Evolutionary conservation across 2,329 filamentous ascomycete species (phyloP), one percentile per base, ranked within the genome.

Genomic region (Ophiostoma australiae): DNA sequence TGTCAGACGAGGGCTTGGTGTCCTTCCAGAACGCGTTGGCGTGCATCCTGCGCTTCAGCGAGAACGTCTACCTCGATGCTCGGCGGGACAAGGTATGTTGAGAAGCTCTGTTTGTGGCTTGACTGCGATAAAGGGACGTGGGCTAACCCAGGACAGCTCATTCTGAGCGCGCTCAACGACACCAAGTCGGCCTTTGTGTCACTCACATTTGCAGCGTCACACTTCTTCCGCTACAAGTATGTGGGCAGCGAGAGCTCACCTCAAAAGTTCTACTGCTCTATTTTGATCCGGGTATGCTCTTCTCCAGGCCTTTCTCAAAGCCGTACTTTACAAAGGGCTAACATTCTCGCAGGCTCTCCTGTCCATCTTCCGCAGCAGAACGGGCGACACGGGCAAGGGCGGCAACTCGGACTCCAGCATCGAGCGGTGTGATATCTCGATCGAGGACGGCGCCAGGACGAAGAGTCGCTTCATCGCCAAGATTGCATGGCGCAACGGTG

Each of bases 161-260:
- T 89, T 4, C 83, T 94, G 70, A 92, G 90, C 17, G 88, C 91
- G 17, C 82, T 94, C 74, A 94, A 94, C 78, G 86, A 87, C n/a
- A 92, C 91, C 71, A 92, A 92, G 77, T 92, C 91, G 4, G 91
- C 90, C 23, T 94, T 94, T 78, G 89, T 90, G 35, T 90, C 89
- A 72, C 89, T 93, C 76, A 85, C 86, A 8, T 87, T 94, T 70
- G 83, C 89, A 63, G 85, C 86, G 58, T 86, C 82, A 74, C 85
- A 86, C 55, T 94, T 94, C 81, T 93, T 89, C 7, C 86, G 85
- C 48, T 94, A 93, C 79, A 84, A 86, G 69, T 94, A 88, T 75
- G 84, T 87, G 70, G 86, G 85, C 27, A 80, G 76, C 44, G 78
- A 81, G 8, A 83, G 84, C 74, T 82, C 83, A 66, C 81, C 82